Conservation (phyloP, 176 grass and related monocot species). For the Chrysopogon serrulatus region DNA sequence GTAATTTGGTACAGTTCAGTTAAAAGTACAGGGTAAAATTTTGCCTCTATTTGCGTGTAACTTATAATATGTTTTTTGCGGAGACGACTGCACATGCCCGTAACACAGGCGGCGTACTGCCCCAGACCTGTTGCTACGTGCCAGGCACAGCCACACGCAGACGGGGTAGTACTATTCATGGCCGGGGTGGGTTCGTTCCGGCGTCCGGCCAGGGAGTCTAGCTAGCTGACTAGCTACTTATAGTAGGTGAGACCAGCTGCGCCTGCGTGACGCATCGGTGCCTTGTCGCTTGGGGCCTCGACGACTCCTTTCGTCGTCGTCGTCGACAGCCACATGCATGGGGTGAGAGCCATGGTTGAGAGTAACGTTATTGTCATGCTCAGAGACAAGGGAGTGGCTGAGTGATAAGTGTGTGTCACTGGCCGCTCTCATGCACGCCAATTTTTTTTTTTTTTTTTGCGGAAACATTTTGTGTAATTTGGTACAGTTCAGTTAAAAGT, state of each 20-base stretch:
- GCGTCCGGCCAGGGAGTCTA: not conserved
- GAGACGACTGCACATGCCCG: not conserved
- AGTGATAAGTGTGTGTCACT: not conserved
- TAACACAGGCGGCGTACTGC: too few relatives aligned
- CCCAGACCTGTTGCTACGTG: not conserved
- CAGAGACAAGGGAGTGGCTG: not conserved
- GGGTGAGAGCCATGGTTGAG: not conserved
- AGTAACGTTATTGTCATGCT: not conserved
- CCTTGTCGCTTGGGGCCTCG: not conserved
- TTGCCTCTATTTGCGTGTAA: not conserved
- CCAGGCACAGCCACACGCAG: not conserved
- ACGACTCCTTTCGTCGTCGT: not conserved
- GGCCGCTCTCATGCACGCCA: not conserved
- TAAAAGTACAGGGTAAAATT: not conserved
- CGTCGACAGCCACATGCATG: not conserved
- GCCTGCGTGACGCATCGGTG: not conserved
- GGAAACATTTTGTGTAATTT: not conserved
- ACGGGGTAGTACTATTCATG: too few relatives aligned
- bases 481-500: not conserved
- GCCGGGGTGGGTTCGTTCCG: not conserved
- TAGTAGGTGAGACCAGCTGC: not conserved
- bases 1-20: not conserved
- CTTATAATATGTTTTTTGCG: too few relatives aligned
- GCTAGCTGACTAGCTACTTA: too few relatives aligned
- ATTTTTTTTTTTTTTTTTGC: too few relatives aligned